A percentile compares a stretch with the other conserved stretches of the same genome.
Evolutionary conservation across 768 basidiomycete species (phyloP).

Genomic region (Lactarius hengduanensis): DNA sequence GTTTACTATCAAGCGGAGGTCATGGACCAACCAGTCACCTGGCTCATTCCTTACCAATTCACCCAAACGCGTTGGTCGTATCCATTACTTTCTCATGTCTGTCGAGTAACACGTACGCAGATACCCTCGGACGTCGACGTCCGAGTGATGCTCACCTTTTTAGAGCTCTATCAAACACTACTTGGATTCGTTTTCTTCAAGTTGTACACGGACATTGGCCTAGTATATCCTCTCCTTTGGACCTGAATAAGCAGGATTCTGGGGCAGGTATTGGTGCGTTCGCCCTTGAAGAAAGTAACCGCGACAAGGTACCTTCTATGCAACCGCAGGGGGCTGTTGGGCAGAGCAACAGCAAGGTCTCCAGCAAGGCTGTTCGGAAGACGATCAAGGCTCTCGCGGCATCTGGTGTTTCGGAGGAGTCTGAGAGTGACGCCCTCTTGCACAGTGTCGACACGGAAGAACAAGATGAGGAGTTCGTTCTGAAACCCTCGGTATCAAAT

Average conservation of each 20-base stretch:
- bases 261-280: constrained; percentile 90
- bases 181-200: constrained; percentile 97
- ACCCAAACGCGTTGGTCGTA: constrained; percentile 75
- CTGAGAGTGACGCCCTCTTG: constrained; percentile 35
- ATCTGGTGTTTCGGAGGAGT: constrained; percentile 35
- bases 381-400: constrained; percentile 54
- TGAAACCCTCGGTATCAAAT: constrained; percentile 53
- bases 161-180: constrained; percentile 96
- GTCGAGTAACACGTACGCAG: constrained; percentile 41
- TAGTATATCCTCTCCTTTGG: constrained; percentile 93
- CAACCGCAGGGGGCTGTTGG: constrained; percentile 33
- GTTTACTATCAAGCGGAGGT: constrained; percentile 97
- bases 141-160: constrained; percentile 95
- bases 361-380: constrained; percentile 60
- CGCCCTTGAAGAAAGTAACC: constrained; percentile 56
- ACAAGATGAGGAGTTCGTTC: constrained; percentile 64
- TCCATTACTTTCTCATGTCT: constrained; percentile 10
- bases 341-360: constrained; percentile 44
- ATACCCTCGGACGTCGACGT: constrained; percentile 95
- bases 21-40: constrained; percentile 88
- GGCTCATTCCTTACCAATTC: constrained; percentile 97
- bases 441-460: constrained; percentile 34
- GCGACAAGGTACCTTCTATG: constrained; percentile 29
- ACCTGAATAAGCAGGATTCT: constrained; percentile 75
- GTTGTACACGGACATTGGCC: constrained; percentile 90